These are phyloP conservation scores for Schizochytrium sp. DNA, from an alignment of 108 stramenopile species.

Conservation along the genomic window DNA sequence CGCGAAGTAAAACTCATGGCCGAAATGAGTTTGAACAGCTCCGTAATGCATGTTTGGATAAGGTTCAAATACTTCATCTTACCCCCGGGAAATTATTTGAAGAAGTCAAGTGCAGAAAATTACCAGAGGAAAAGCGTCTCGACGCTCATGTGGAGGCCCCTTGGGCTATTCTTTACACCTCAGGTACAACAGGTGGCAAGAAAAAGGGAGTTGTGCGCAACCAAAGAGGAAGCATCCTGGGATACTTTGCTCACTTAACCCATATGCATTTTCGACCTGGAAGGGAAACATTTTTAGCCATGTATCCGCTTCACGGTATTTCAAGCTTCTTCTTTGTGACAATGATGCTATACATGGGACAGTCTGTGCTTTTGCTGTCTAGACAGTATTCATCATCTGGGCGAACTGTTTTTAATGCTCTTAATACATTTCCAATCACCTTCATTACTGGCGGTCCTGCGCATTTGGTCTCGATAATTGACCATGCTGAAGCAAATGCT, in stretches of 20 bases:
- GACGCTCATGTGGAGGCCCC: neutral
- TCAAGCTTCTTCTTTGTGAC: conserved; percentile 49
- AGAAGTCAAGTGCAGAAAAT: too few species aligned
- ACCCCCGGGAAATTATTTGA: too few species aligned
- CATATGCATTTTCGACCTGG: conserved; percentile 27
- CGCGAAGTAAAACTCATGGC: too few species aligned
- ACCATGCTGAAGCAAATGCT: neutral
- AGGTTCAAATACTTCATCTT: too few species aligned
- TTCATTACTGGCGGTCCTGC: conserved; percentile 48
- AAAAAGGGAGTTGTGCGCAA: conserved; percentile 49
- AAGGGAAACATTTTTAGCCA: conserved; percentile 8
- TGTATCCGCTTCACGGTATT: conserved; percentile 45
- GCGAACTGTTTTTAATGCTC: neutral
- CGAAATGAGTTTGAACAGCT: too few species aligned
- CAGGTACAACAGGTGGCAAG: conserved; percentile 14
- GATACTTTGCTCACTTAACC: conserved; percentile 31
- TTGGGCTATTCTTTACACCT: conserved; percentile 48
- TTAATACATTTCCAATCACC: neutral
- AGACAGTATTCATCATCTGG: neutral
- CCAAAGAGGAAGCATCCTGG: conserved; percentile 5
- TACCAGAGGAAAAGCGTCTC: neutral
- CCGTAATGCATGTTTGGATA: too few species aligned
- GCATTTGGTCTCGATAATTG: neutral
- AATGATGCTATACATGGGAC: conserved; percentile 38
- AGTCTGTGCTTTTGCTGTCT: neutral